Percentiles rank a stretch among this genome's conserved stretches.
Evolutionary conservation across 2,329 filamentous ascomycete species (phyloP).

Genomic region (Macrophomina tecta): DNA sequence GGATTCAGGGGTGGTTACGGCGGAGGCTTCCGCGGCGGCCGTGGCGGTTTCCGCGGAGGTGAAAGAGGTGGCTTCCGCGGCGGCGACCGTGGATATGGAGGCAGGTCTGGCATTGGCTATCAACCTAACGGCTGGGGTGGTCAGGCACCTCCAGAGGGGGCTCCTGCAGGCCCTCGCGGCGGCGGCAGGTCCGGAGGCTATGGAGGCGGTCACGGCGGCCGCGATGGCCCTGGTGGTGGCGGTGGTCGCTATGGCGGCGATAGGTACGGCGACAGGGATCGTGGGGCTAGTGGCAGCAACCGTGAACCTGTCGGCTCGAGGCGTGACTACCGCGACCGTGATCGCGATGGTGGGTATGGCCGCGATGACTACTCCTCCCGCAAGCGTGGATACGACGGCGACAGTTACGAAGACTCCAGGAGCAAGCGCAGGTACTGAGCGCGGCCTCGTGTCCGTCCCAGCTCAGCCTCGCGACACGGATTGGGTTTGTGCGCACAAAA

Average conservation of each 20-base stretch:
- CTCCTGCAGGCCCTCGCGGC: slow-evolving; percentile 55
- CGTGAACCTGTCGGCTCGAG: slow-evolving; percentile 79
- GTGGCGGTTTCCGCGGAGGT: slow-evolving; percentile 53
- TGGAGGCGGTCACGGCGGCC: slow-evolving; percentile 48
- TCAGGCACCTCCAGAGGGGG: slow-evolving; percentile 50
- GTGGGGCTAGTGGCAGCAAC: slow-evolving; percentile 73
- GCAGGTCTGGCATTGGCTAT: slow-evolving; percentile 54
- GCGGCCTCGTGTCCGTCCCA: slow-evolving; percentile 10
- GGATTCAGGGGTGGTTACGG: slow-evolving; percentile 56
- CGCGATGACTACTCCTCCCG: slow-evolving; percentile 55
- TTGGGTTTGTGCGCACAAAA: slow-evolving; percentile 28
- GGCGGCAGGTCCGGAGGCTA: slow-evolving; percentile 42
- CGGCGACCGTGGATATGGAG: slow-evolving; percentile 55
- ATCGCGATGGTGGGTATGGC: slow-evolving; percentile 28
- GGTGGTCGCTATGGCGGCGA: slow-evolving; percentile 52
- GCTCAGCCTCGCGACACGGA: slow-evolving; percentile 12
- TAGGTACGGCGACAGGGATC: slow-evolving; percentile 34
- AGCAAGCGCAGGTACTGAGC: slow-evolving; percentile 61
- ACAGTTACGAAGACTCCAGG: slow-evolving; percentile 77
- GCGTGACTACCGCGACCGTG: slow-evolving; percentile 59
- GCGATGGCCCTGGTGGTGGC: slow-evolving; percentile 44
- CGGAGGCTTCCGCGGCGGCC: slow-evolving; percentile 62
- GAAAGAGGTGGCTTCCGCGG: slow-evolving; percentile 56
- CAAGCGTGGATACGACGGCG: slow-evolving; percentile 72
- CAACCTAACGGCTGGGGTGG: slow-evolving; percentile 49